These are phyloP conservation scores for Sideroxylon spinosum DNA, from an alignment of 179 eudicot genomes.

Conservation along the genomic window DNA sequence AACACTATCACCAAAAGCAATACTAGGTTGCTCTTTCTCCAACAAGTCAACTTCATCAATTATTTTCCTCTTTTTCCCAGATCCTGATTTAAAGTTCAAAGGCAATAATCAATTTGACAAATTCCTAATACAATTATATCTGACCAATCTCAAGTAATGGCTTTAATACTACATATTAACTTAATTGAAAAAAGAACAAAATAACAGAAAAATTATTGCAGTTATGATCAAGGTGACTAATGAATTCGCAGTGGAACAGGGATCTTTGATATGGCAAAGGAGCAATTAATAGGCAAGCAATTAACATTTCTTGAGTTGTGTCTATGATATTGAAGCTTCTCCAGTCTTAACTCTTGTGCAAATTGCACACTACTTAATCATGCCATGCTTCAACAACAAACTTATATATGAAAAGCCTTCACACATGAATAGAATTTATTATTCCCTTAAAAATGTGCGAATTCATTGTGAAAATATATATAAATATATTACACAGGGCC, in stretches of 20 bases:
- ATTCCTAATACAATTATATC: background rate
- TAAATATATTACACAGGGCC: no score
- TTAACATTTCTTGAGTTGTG: background rate
- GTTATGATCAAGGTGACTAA: background rate
- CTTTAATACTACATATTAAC: background rate
- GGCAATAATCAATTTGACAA: background rate
- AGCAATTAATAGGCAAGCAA: background rate
- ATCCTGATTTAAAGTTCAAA: slow-evolving; percentile 23
- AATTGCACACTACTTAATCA: background rate
- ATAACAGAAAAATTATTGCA: background rate
- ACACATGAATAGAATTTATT: no score
- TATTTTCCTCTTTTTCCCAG: slow-evolving; percentile 29
- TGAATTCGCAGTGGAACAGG: background rate
- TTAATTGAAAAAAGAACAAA: background rate
- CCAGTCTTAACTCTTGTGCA: background rate
- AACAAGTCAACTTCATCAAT: slow-evolving; percentile 21
- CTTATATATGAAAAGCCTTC: background rate
- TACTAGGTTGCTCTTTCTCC: slow-evolving; percentile 8
- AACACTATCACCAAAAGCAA: slow-evolving; percentile 12
- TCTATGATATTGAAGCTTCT: background rate
- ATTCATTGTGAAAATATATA: no score
- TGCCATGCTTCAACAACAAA: no score
- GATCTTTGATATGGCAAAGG: background rate
- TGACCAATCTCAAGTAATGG: background rate
- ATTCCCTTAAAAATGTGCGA: no score